A percentile compares a stretch with the other conserved stretches of the same genome.
phyloP scores from a whole-genome alignment of 805 yeast species.

The Candida cerambycidarum region DNA sequence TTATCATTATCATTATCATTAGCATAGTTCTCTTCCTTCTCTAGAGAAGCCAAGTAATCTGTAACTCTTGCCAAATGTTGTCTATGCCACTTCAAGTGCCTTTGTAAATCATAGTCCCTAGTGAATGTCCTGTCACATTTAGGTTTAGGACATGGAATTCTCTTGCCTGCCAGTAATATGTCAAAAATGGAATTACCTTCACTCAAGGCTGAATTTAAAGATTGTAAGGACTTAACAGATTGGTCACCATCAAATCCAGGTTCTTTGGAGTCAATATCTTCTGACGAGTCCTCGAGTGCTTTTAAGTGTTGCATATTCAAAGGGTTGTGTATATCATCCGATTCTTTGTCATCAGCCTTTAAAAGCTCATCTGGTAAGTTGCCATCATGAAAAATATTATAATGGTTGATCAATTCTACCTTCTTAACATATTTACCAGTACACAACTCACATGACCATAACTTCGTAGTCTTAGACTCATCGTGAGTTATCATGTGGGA shows the following conservation, averaged over 20 bases:
- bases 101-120: slow-evolving; percentile 45
- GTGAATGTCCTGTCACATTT: slow-evolving; percentile 56
- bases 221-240: slow-evolving; percentile 11
- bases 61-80: slow-evolving; percentile 31
- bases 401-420: slow-evolving; percentile 57
- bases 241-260: slow-evolving; percentile 7
- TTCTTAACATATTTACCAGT: slow-evolving; percentile 53
- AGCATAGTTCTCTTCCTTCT: slow-evolving; percentile 5
- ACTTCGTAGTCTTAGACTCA: slow-evolving; percentile 45
- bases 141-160: slow-evolving; percentile 45
- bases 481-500: slow-evolving; percentile 75
- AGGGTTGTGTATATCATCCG: neutral
- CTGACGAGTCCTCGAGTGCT: slow-evolving; percentile 4
- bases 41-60: slow-evolving; percentile 26
- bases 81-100: slow-evolving; percentile 57
- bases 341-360: slow-evolving; percentile 21
- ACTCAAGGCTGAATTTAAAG: slow-evolving; percentile 13
- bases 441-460: slow-evolving; percentile 70
- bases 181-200: slow-evolving; percentile 31
- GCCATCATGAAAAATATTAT: slow-evolving; percentile 46
- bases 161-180: slow-evolving; percentile 39
- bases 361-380: slow-evolving; percentile 34
- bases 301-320: neutral
- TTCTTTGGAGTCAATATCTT: slow-evolving; percentile 12
- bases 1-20: slow-evolving; percentile 1